Percentiles rank a stretch among this genome's conserved stretches.
Evolutionary conservation across 768 basidiomycete genomes (phyloP).

Genomic region (Russula ochroleuca): DNA sequence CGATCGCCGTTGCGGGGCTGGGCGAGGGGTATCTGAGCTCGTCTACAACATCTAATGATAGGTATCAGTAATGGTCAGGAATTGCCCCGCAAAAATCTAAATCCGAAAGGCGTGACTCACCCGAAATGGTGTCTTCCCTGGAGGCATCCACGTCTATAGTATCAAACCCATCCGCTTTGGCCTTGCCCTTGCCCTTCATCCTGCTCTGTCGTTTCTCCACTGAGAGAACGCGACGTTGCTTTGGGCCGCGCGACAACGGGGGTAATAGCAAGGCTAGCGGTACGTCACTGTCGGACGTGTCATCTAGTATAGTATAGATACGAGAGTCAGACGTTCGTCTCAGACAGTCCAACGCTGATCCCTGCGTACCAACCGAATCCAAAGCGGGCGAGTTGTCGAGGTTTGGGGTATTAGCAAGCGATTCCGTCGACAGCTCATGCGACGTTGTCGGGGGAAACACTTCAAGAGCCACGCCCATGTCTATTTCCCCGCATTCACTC

Average conservation of each 20-base stretch:
- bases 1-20: no score
- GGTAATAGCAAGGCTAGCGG: not conserved
- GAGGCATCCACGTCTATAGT: not conserved
- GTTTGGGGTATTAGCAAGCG: not conserved
- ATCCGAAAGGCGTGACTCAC: not conserved
- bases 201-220: not conserved
- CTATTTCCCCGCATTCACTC: no score
- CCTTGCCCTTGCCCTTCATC: not conserved
- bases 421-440: not conserved
- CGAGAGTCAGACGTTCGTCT: not conserved
- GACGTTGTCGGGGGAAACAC: not conserved
- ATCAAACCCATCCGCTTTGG: not conserved
- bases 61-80: not conserved
- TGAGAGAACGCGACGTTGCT: not conserved
- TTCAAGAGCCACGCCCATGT: not conserved
- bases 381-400: not conserved
- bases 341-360: not conserved
- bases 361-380: not conserved
- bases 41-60: not conserved
- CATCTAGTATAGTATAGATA: not conserved
- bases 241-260: not conserved
- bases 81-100: not conserved
- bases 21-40: not conserved
- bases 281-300: not conserved
- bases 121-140: not conserved